Percentiles rank a stretch among this genome's conserved stretches.
Conservation (phyloP, 306 rosid species). For the Quercus rubra region DNA sequence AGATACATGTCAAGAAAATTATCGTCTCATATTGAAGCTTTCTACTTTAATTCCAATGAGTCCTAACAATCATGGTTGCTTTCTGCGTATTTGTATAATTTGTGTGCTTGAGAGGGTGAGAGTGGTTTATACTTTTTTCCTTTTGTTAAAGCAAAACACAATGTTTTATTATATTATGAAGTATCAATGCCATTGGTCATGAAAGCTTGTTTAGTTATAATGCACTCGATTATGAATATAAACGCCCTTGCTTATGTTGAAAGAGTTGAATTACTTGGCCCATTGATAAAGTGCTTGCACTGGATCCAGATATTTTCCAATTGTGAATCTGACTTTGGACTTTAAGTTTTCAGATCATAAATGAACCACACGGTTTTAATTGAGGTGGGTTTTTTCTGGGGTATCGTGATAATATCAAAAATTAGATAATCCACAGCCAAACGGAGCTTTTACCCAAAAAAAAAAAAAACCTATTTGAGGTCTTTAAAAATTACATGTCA, state of each 20-base stretch:
- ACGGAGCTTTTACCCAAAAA: no score
- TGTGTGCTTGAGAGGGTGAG: constrained; percentile 16
- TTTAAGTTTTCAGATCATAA: no score
- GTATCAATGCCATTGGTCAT: not conserved
- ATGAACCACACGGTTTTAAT: no score
- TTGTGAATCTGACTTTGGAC: no score
- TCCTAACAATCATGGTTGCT: constrained; percentile 11
- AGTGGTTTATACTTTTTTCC: not conserved
- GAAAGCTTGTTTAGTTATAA: not conserved
- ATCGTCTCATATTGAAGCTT: constrained; percentile 22
- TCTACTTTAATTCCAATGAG: constrained; percentile 11
- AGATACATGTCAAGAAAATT: constrained; percentile 12
- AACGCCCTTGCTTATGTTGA: not conserved
- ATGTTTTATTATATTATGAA: constrained; percentile 14
- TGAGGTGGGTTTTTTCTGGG: no score
- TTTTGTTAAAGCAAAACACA: constrained; percentile 7
- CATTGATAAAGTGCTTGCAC: no score
- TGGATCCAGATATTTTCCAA: no score
- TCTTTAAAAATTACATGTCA: no score
- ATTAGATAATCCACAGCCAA: no score
- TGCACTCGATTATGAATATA: not conserved
- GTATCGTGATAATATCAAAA: no score
- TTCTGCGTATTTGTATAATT: constrained; percentile 16
- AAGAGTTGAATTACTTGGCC: no score
- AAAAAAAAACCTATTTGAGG: no score